A percentile compares a stretch with the other conserved stretches of the same genome.
Evolutionary conservation across 306 rosid species (phyloP).

Genomic region (Malus orientalis): DNA sequence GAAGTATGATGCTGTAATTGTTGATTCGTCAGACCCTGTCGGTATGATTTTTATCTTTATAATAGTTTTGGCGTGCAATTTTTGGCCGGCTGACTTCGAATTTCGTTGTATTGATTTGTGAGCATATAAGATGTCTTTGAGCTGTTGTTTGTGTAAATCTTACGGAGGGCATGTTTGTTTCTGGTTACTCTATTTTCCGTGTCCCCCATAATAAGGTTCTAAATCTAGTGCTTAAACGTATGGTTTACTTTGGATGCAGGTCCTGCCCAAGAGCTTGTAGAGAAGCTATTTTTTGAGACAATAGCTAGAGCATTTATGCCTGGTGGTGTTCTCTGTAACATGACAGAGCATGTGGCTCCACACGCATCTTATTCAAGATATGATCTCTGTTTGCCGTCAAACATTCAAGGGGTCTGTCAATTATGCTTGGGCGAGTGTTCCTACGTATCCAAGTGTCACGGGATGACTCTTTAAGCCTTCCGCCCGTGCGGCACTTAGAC

Average conservation of each 20-base stretch:
- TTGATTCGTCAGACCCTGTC: slow-evolving; percentile 97
- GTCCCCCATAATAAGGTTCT: background rate
- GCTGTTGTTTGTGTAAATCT: too few relatives aligned
- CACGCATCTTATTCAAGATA: slow-evolving; percentile 84
- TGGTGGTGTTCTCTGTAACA: slow-evolving; percentile 94
- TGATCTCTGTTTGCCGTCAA: slow-evolving; percentile 62
- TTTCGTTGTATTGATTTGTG: too few relatives aligned
- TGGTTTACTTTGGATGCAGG: slow-evolving; percentile 37
- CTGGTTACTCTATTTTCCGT: background rate
- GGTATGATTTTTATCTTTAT: slow-evolving; percentile 43
- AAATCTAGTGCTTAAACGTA: background rate
- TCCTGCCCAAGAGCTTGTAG: slow-evolving; percentile 98
- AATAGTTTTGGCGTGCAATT: too few relatives aligned
- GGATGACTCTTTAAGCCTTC: too few relatives aligned
- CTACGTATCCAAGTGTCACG: slow-evolving; percentile 95
- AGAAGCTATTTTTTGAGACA: slow-evolving; percentile 86
- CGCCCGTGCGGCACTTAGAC: too few relatives aligned
- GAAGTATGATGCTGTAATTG: slow-evolving; percentile 83
- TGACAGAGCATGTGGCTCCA: slow-evolving; percentile 99
- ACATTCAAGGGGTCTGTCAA: slow-evolving; percentile 81
- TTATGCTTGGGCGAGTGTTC: slow-evolving; percentile 95
- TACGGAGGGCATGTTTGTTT: background rate
- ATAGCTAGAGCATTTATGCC: slow-evolving; percentile 84
- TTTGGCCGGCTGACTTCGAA: too few relatives aligned
- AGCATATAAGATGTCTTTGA: too few relatives aligned